Evolutionary conservation across 2,329 filamentous ascomycete genomes (phyloP), one percentile per base, ranked within the genome.

Genomic region (Pseudocercospora fijiensis): DNA sequence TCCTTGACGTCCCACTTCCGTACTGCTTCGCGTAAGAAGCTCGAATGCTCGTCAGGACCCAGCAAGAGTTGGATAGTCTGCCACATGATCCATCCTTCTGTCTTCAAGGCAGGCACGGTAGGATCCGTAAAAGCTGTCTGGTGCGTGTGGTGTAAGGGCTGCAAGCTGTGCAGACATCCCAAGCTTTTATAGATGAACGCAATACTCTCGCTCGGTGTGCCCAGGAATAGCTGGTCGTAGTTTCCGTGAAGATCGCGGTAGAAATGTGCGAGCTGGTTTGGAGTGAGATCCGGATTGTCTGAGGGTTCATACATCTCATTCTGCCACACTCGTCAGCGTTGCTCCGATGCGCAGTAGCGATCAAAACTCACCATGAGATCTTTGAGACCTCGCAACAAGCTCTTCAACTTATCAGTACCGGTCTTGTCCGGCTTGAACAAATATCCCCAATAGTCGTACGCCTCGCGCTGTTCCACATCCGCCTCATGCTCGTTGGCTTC

Each of bases 101-200:
- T 82, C 37, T 94, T 96, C 61, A 99, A 80, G 13, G 92, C 91
- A 0, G 95, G 95, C 47, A 97, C 85, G 0, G 85, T 87, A 0
- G 94, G 95, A 0, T 88, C 82, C 3, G 84, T 85, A 75, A 90
- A 97, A 43, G 86, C 85, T 55, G 77, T 76, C 1, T 86, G 86
- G 18, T 73, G 70, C 2, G 69, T 68, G 18, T 69, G 66, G 13
- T 70, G 67, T 69, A 96, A 90, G 18, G 74, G 73, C 70, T 96
- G 90, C 27, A 98, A 83, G 57, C 87, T 88, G 78, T 98, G 94
- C 71, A 92, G 90, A 76, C 94, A 97, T 70, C 94, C 95, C 58
- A 96, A 86, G 7, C 90, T 90, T 73, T 92, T 90, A 83, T 96
- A 98, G 68, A 97, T 95, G 79, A 92, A 96, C 27, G 93, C 95